Base-by-base conservation (phyloP, 805 yeast genomes). In the Teunomyces panamensis region DNA sequence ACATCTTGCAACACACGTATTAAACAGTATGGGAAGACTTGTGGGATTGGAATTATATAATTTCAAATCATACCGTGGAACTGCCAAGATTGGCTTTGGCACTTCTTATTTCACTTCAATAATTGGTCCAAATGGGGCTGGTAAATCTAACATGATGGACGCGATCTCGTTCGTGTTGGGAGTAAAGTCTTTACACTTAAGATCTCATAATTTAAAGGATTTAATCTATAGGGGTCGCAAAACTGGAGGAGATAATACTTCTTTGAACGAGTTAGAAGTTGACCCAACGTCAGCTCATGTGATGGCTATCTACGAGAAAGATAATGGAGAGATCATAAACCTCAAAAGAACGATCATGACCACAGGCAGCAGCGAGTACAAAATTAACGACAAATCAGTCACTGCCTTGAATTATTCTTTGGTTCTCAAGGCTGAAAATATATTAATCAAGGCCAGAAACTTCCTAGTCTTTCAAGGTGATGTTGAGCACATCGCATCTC, bases 121-220 rank as follows among this genome's bases (percentile, higher is more conserved):
- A 52, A 87, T 94, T 49, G 99, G 99, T 1, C 98, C 98, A n/a
- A 94, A 94, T 74, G 99, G 99, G 30, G 87, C 97, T 0, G 99
- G 99, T 6, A 94, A 94, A 69, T 87, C 96, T 36, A 94, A 94
- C 62, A 87, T 94, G 83, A 91, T 94, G 87, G 99, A 94, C 64
- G 97, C 99, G 30, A 86, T 94, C 41, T 85, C 97, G 16, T 94
- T 94, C 65, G 98, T 92, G 7, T 75, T 94, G 32, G 99, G 99
- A 24, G 83, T 92, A 42, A 74, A 85, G 56, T 79, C 89, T 16
- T 68, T 75, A 13, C 91, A 87, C 48, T 73, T 94, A 49, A 78
- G 99, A 56, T 88, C 97, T 1, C 71, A 76, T 9, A 79, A 81
- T 47, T 64, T 89, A 58, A 80, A 77, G 43, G 97, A 92, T 55